phyloP scores from a whole-genome alignment of 2,329 filamentous ascomycete species.

The Colletotrichum tamarilloi region DNA sequence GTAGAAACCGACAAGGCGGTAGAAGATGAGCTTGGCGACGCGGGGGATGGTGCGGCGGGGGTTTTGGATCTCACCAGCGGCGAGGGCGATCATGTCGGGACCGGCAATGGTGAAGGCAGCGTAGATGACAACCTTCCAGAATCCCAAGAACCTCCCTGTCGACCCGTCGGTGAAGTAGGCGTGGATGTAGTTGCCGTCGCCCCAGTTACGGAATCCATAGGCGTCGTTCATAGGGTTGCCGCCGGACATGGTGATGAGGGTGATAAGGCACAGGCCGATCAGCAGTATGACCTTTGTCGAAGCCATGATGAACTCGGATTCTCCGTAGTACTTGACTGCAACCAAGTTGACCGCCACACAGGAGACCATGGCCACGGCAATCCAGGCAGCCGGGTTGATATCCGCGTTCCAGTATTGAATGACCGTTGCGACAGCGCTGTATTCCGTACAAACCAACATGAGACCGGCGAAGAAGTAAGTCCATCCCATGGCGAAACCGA shows the following conservation, averaged over 20 bases:
- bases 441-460: slow-evolving; percentile 58
- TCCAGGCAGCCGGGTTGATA: slow-evolving; percentile 60
- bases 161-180: slow-evolving; percentile 54
- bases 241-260: slow-evolving; percentile 75
- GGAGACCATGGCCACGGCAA: slow-evolving; percentile 57
- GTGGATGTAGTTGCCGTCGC: slow-evolving; percentile 46
- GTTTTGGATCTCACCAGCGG: slow-evolving; percentile 70
- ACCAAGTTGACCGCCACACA: slow-evolving; percentile 60
- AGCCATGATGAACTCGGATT: slow-evolving; percentile 66
- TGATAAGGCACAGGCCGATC: slow-evolving; percentile 69
- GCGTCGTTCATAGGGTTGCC: slow-evolving; percentile 72
- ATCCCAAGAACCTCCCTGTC: slow-evolving; percentile 72
- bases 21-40: slow-evolving; percentile 80
- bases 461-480: slow-evolving; percentile 56
- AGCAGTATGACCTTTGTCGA: slow-evolving; percentile 61
- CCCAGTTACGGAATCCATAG: slow-evolving; percentile 73
- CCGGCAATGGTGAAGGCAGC: slow-evolving; percentile 76
- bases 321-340: slow-evolving; percentile 57
- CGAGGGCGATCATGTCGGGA: slow-evolving; percentile 72
- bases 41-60: slow-evolving; percentile 73
- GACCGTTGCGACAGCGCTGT: slow-evolving; percentile 55
- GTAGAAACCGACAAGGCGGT: slow-evolving; percentile 77
- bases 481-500: slow-evolving; percentile 67
- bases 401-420: slow-evolving; percentile 56
- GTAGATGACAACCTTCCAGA: slow-evolving; percentile 66